Base-by-base conservation (phyloP, 2,329 filamentous ascomycete species). In the Alternaria angustiovoidea region DNA sequence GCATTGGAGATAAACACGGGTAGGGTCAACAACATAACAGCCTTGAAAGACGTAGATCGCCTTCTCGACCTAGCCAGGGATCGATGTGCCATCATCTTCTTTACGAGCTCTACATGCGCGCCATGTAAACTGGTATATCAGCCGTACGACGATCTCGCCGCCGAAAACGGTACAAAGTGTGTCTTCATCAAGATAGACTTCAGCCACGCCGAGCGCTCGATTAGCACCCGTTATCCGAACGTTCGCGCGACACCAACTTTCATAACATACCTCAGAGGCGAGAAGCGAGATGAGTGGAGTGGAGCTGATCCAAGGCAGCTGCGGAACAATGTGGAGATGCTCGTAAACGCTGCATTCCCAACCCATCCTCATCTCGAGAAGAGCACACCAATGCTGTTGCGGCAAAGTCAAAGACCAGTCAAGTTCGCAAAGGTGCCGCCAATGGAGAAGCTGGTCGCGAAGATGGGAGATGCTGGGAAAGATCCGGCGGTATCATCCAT, bases 121-220 rank as follows among this genome's bases (percentile, higher is more conserved):
- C 93, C 94, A 0, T 97, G 94, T 84, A 94, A 91, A 76, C 80
- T 88, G 16, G 85, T 94, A 2, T 96, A 97, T 70, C 92, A 94
- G 1, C 79, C 89, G 0, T 98, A 92, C 71, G 91, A 96, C 62
- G 84, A 92, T 65, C 83, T 97, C 0, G 93, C 94, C 2, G 87
- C 86, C 26, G 90, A 96, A 74, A 84, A 89, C 28, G 89, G 86
- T 1, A 81, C 86, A 32, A 89, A 89, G 67, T 89, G 88, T 4
- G 81, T 87, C 0, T 85, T 97, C 48, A 89, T 97, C 80, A 95
- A 96, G 74, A 88, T 96, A 12, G 94, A 98, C 73, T 88, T 92
- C 48, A 88, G 88, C 16, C 81, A 84, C 12, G 88, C 90, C 3
- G 86, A 76, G 84, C 57, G 87, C 87, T 62, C 87, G 92, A 48